Percentiles rank a stretch among this genome's conserved stretches.
Conservation (phyloP, 306 rosid species). For the Erythrophleum fordii region DNA sequence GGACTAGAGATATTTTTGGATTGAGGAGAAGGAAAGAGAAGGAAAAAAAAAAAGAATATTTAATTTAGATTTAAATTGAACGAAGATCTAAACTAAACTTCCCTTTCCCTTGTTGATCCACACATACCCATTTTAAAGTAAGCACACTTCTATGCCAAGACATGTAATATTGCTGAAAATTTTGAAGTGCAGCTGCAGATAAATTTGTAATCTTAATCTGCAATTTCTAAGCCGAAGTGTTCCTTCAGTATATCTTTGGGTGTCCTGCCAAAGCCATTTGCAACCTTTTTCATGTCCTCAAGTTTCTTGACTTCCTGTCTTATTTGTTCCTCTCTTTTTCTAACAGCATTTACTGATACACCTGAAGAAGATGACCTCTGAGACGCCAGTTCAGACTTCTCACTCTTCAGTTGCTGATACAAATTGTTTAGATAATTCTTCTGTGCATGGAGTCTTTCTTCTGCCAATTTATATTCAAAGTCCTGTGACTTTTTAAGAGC, state of each 20-base stretch:
- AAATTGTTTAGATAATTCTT: constrained; percentile 58
- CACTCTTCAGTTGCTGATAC: constrained; percentile 64
- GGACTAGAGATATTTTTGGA: no score
- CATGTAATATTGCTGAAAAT: not conserved
- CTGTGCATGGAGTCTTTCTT: constrained; percentile 63
- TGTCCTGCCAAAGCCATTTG: constrained; percentile 65
- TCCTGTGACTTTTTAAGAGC: constrained; percentile 71
- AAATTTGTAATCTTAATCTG: constrained; percentile 36
- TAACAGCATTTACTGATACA: constrained; percentile 43
- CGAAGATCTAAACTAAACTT: not conserved
- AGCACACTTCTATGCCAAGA: not conserved
- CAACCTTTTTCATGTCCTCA: constrained; percentile 62
- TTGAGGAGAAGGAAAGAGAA: no score
- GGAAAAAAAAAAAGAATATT: no score
- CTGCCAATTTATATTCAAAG: constrained; percentile 60
- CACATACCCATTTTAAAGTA: not conserved
- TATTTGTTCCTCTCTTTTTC: constrained; percentile 69
- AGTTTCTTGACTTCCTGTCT: constrained; percentile 54
- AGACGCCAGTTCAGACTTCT: constrained; percentile 53
- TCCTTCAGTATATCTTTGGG: constrained; percentile 51
- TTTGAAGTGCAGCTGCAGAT: not conserved
- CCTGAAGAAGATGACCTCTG: constrained; percentile 45
- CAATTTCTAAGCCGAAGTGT: constrained; percentile 56
- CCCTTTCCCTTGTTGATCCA: not conserved
- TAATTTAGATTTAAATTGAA: not conserved